Conservation (phyloP, 2,329 filamentous ascomycete genomes). For the Calonectria henricotiae region DNA sequence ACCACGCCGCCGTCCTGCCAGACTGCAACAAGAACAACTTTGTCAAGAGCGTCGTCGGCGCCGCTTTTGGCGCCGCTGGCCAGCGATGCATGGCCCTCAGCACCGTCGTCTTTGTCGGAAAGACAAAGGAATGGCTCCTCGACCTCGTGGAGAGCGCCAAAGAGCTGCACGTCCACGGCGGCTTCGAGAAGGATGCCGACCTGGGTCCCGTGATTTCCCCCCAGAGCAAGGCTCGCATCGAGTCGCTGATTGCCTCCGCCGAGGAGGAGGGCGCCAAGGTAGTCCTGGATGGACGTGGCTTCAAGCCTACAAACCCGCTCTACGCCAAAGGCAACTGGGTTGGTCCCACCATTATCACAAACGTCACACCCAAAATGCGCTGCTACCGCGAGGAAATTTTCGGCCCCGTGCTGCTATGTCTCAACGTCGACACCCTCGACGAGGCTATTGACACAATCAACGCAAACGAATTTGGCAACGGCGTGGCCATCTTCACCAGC, state of each 20-base stretch:
- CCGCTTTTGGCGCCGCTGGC: conserved; percentile 79
- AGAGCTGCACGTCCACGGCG: conserved; percentile 58
- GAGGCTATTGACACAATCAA: conserved; percentile 57
- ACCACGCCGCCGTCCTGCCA: conserved; percentile 78
- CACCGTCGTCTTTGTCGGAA: conserved; percentile 76
- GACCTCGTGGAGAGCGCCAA: conserved; percentile 77
- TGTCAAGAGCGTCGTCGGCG: conserved; percentile 77
- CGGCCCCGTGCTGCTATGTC: conserved; percentile 57
- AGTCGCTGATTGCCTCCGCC: conserved; percentile 45
- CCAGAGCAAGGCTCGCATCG: conserved; percentile 45
- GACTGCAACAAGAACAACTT: conserved; percentile 81
- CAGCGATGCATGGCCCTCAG: conserved; percentile 81
- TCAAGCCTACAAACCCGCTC: conserved; percentile 39
- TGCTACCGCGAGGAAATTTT: conserved; percentile 59
- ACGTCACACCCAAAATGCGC: conserved; percentile 57
- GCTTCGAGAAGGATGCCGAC: conserved; percentile 47
- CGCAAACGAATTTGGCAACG: conserved; percentile 56
- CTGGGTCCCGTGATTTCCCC: conserved; percentile 48
- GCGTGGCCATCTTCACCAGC: conserved; percentile 57
- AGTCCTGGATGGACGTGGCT: conserved; percentile 47
- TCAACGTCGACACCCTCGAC: conserved; percentile 56
- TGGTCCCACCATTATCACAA: conserved; percentile 57
- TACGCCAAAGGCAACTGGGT: conserved; percentile 64
- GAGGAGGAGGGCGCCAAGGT: conserved; percentile 46
- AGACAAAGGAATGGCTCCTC: conserved; percentile 74